Base-by-base conservation (phyloP, 164 flowering plant species). In the Annona cherimola region DNA sequence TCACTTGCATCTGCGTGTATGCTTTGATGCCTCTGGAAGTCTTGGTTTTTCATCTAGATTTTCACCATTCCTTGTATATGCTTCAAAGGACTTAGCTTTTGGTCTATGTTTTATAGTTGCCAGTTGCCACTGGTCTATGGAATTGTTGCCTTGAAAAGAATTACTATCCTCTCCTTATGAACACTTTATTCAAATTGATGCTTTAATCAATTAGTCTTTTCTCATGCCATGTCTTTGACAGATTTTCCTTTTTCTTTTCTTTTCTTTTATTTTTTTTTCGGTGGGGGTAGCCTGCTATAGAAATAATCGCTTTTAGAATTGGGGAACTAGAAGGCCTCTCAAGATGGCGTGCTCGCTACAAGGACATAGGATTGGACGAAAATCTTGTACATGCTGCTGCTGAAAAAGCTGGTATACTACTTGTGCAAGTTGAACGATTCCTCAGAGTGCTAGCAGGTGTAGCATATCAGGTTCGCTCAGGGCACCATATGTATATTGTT, bases 311-410 rank as follows among this genome's bases (percentile, higher is more conserved):
- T 69, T 95, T 95, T 79, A 81, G 97, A 84, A 81, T 91, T 80
- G 99, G 99, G 68, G 99, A 93, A 82, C 83, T 95, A 18, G 84
- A 90, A 81, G 99, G 94, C 61, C 91, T 95, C 80, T 93, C 98
- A 64, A 90, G 87, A 79, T 95, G 98, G 98, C 94, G 89, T 69
- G 86, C 94, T 70, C 93, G 96, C 62, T 95, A 69, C 82, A 82
- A 80, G 55, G 84, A 83, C 74, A 85, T 93, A 80, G 99, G 99
- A 26, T 76, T 95, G 79, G 93, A 93, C 85, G 98, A 91, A 79
- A 86, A 71, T 46, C 91, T 93, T 63, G 83, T 86, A 1, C 70
- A 85, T 73, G 71, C 77, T 83, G 92, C 93, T 35, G 85, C 92
- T 69, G 98, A 93, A 79, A 88, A 81, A 65, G 87, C 91, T 69